Base-by-base conservation (phyloP, 75 land plant genomes). In the Sequoia sempervirens region DNA sequence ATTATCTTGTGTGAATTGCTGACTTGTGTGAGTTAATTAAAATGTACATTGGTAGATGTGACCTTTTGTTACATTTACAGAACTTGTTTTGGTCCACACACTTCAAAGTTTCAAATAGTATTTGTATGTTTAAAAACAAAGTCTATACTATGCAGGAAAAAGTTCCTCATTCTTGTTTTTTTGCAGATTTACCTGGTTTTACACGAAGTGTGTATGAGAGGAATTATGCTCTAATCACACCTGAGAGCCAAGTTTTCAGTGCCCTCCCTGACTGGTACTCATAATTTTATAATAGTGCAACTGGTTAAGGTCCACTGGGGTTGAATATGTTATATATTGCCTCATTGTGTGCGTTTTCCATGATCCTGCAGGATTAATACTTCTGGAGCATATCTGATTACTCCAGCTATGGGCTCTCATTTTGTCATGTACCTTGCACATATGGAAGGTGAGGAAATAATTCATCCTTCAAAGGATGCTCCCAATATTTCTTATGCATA, bases 181-280 rank as follows among this genome's bases (percentile, higher is more conserved):
- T 64, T 74, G 84, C 90, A 95, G 99, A 97, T 84, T 89, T 97
- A 83, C 99, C 97, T 47, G 99, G 99, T 28, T 97, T 94, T 81
- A 97, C 99, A 2, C 94, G 99, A 56, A 97, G 97, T 85, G 93
- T 97, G 8, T 91, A 93, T 76, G 88, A 84, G 82, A 92, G 90
- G 72, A 93, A 95, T 68, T 92, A 97, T 90, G 99, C 99, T 81
- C 85, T 97, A 74, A 95, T 97, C 50, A 90, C 99, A 32, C 99
- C 99, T 28, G 99, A 97, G 84, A 97, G 99, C 72, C 99, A 95
- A 84, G 99, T 97, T 38, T 97, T 93, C 90, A 87, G 95, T 84
- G 90, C 97, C 52, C 84, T 97, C 37, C 96, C 93, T 81, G 91
- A 86, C 74, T 97, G 99, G 99, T 97, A 90, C 15, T 52, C n/a